These are phyloP conservation scores for Microdochium bolleyi DNA, from an alignment of 2,329 filamentous ascomycete genomes.

Conservation along the genomic window DNA sequence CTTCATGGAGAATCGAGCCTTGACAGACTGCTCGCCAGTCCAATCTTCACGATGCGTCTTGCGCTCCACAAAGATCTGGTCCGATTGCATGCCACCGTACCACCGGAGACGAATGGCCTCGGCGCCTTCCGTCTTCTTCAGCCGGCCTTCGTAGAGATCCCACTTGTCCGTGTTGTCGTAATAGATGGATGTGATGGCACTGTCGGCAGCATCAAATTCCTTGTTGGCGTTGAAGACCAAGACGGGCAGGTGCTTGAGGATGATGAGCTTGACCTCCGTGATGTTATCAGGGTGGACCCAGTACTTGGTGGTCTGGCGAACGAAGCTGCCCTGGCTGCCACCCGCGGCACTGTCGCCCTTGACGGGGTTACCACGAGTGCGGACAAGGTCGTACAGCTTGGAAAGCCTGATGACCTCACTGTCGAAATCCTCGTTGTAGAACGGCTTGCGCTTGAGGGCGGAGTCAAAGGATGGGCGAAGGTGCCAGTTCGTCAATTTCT, in stretches of 20 bases:
- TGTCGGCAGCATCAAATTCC: conserved; percentile 84
- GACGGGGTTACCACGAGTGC: conserved; percentile 85
- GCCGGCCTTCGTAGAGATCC: conserved; percentile 86
- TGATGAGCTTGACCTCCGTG: conserved; percentile 94
- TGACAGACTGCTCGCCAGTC: conserved; percentile 98
- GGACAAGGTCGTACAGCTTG: conserved; percentile 87
- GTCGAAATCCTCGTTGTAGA: conserved; percentile 99
- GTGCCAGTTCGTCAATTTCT: conserved; percentile 94
- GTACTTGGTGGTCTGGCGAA: conserved; percentile 97
- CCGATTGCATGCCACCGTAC: conserved; percentile 94
- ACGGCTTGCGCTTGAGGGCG: conserved; percentile 88
- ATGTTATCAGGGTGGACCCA: conserved; percentile 99
- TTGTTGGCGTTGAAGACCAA: conserved; percentile 97
- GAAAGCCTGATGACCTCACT: conserved; percentile 91
- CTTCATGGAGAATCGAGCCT: conserved; percentile 89
- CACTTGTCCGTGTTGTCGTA: conserved; percentile 92
- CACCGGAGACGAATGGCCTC: conserved; percentile 93
- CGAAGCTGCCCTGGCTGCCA: conserved; percentile 87
- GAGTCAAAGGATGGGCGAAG: conserved; percentile 94
- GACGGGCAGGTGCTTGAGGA: conserved; percentile 93
- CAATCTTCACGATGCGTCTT: conserved; percentile 99
- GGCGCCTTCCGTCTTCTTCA: conserved; percentile 97
- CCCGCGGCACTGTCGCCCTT: conserved; percentile 89
- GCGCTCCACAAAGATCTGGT: conserved; percentile 93
- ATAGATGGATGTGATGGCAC: conserved; percentile 97